A percentile compares a stretch with the other conserved stretches of the same genome.
Evolutionary conservation across 352 stramenopile species (phyloP).

Genomic region (Phytopythium litorale): DNA sequence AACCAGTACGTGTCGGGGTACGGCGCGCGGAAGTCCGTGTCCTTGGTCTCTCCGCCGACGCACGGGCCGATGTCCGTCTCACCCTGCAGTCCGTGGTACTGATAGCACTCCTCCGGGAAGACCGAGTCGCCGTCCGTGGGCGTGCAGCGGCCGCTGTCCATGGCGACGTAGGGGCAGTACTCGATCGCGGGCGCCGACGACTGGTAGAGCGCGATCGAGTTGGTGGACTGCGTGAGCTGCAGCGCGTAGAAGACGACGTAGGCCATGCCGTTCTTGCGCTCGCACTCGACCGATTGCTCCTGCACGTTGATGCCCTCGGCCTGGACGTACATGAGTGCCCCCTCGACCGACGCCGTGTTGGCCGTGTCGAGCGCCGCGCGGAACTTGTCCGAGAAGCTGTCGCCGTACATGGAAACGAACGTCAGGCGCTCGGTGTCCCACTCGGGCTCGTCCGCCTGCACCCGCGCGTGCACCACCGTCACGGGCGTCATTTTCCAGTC

Average conservation of each 20-base stretch:
- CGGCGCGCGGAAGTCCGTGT: constrained; percentile 29
- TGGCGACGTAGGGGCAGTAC: constrained; percentile 28
- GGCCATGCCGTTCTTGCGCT: constrained; percentile 31
- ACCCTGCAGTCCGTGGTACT: constrained; percentile 22
- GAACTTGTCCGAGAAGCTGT: constrained; percentile 27
- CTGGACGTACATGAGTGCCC: constrained; percentile 45
- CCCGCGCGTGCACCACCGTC: constrained; percentile 52
- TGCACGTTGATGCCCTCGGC: constrained; percentile 43
- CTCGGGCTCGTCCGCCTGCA: constrained; percentile 47
- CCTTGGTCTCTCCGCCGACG: constrained; percentile 25
- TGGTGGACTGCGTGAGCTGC: constrained; percentile 22
- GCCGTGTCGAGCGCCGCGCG: constrained; percentile 31
- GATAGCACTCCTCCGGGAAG: constrained; percentile 25
- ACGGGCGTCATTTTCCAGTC: constrained; percentile 38
- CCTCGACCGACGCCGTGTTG: constrained; percentile 43
- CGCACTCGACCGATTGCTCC: constrained; percentile 14
- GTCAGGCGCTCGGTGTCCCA: constrained; percentile 38
- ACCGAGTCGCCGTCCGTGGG: constrained; percentile 12
- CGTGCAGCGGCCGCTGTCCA: constrained; percentile 33
- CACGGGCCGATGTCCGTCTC: constrained; percentile 21
- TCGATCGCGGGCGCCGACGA: constrained; percentile 7
- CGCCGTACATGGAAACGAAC: constrained; percentile 38
- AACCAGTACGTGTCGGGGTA: constrained; percentile 53
- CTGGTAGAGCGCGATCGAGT: constrained; percentile 24
- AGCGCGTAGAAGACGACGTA: constrained; percentile 41